Percentiles rank a stretch among this genome's conserved stretches.
phyloP scores from a whole-genome alignment of 1,284 basidiomycete species.

The Xanthoconium separans region DNA sequence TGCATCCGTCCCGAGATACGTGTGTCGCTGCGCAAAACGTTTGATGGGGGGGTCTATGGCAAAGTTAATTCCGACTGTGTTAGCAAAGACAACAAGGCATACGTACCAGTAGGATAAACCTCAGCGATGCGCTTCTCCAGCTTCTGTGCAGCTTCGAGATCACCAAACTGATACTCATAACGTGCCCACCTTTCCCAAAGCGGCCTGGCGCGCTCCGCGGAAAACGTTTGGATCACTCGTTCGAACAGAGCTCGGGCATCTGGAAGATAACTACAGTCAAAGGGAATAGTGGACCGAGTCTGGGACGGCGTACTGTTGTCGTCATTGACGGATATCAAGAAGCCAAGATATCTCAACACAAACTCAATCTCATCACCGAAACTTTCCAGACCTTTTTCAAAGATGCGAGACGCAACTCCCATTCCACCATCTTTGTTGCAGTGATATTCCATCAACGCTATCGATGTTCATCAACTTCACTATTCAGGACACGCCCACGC shows the following conservation, averaged over 20 bases:
- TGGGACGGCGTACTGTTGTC: conserved; percentile 74
- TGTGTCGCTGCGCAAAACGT: conserved; percentile 87
- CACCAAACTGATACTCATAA: conserved; percentile 95
- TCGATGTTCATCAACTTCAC: conserved; percentile 11
- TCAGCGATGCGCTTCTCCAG: conserved; percentile 88
- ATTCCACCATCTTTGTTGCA: conserved; percentile 76
- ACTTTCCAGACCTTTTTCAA: conserved; percentile 89
- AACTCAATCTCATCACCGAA: conserved; percentile 86
- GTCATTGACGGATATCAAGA: conserved; percentile 94
- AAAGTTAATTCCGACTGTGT: neutral
- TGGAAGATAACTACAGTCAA: conserved; percentile 32
- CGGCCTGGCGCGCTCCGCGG: conserved; percentile 77
- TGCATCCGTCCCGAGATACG: conserved; percentile 85
- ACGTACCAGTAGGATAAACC: conserved; percentile 78
- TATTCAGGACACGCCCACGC: conserved; percentile 5
- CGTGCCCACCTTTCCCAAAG: conserved; percentile 96
- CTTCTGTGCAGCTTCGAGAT: conserved; percentile 86
- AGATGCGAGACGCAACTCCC: conserved; percentile 86
- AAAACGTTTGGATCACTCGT: conserved; percentile 77
- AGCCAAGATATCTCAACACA: conserved; percentile 87
- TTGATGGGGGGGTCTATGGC: conserved; percentile 81
- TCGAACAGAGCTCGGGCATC: conserved; percentile 97
- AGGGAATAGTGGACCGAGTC: neutral
- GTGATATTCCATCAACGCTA: conserved; percentile 96
- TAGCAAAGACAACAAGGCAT: neutral